Percentiles rank a stretch among this genome's conserved stretches.
Conservation (phyloP, 2,329 filamentous ascomycete genomes). For the Exserohilum rostratum region DNA sequence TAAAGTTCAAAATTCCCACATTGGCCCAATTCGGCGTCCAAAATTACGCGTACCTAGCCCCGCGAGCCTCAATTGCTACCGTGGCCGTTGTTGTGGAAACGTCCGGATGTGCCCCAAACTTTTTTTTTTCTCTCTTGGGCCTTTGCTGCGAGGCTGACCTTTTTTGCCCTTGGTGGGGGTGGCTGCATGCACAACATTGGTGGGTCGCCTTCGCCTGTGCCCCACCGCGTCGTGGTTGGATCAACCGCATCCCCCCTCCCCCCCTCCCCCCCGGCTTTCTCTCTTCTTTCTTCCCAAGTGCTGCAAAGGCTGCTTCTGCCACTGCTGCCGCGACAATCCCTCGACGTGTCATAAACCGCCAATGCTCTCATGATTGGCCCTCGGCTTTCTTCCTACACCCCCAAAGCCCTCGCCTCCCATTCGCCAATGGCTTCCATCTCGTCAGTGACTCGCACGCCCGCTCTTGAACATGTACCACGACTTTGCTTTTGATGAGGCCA, state of each 20-base stretch:
- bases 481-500: conserved; percentile 6
- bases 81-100: too few relatives aligned
- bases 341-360: conserved; percentile 30
- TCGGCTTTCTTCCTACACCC: conserved; percentile 6
- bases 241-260: too few relatives aligned
- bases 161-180: conserved; percentile 13
- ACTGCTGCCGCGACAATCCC: conserved; percentile 13
- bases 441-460: conserved; percentile 1
- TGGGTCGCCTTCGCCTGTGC: conserved; percentile 29
- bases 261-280: conserved; percentile 17
- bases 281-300: conserved; percentile 13
- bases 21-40: too few relatives aligned
- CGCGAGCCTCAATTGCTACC: too few relatives aligned
- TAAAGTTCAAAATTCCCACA: too few relatives aligned
- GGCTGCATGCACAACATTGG: conserved; percentile 30
- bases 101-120: not conserved
- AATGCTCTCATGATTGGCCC: conserved; percentile 24
- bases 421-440: conserved; percentile 14
- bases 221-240: conserved; percentile 29
- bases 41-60: too few relatives aligned
- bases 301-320: not conserved
- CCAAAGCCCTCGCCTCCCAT: conserved; percentile 17
- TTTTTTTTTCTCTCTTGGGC: conserved; percentile 6
- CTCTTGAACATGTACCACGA: conserved; percentile 1
- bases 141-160: conserved; percentile 14